Evolutionary conservation across 164 flowering plant genomes (phyloP), one percentile per base, ranked within the genome.

Genomic region (Tinospora cordifolia): DNA sequence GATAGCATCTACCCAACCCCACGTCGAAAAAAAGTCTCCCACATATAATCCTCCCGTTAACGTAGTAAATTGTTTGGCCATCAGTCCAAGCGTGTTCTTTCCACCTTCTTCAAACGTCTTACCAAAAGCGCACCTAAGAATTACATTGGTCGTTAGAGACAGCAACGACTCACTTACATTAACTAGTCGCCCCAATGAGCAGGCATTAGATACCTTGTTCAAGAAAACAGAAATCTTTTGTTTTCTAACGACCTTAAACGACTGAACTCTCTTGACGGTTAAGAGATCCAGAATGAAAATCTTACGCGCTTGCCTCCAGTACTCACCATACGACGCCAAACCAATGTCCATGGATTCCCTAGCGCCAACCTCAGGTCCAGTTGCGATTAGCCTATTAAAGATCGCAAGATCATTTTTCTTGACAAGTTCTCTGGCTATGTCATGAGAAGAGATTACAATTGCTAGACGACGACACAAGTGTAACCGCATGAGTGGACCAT

Each of bases 301-400:
- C 64, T 69, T 69, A 2, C 71, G n/a, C 26, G 60, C 10, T 25
- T 69, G 65, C 38, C 71, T 69, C 71, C 71, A 69, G 36, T 69
- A 69, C 51, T 67, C 71, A 22, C 63, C 49, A 60, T 69, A 69
- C 4, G 71, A 65, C 8, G 71, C 24, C 26, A 58, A 68, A 17
- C 17, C 62, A 6, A 68, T 11, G 22, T 69, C 64, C 7, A 17
- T 27, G 34, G 11, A 25, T 12, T 14, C 60, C 27, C 60, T 27
- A 63, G 36, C n/a, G 67, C n/a, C 44, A 7, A 26, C 15, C 21
- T 21, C 41, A 14, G 41, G 8, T 10, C 22, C 59, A 5, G 27
- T 27, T 2, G 19, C 14, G n/a, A 17, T 3, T 7, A 71, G 70
- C 13, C 75, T 67, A 46, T 19, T 46, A 2, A 26, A 11, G 67